Conservation (phyloP, 345 rosid genomes). For the Stellera chamaejasme region DNA sequence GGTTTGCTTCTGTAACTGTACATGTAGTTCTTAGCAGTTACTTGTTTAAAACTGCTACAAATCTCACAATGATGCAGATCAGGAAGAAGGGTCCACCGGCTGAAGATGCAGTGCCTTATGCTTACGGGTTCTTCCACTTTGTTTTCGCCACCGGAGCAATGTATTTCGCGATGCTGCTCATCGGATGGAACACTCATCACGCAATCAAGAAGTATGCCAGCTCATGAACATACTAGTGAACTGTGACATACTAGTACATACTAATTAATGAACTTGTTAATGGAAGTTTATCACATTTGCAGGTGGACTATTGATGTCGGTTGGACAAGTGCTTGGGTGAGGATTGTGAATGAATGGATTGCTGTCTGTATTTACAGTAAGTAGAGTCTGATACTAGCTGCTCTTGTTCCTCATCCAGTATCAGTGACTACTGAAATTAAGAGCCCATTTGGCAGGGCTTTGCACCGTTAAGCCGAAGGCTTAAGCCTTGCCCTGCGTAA, state of each 20-base stretch:
- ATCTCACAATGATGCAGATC: conserved; percentile 30
- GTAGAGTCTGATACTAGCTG: conserved; percentile 13
- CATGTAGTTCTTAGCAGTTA: background rate
- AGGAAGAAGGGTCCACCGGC: conserved; percentile 40
- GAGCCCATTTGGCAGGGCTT: too few relatives aligned
- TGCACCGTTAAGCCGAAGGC: too few relatives aligned
- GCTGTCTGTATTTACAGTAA: conserved; percentile 95
- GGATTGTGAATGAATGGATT: conserved; percentile 86
- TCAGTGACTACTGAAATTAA: background rate
- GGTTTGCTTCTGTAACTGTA: conserved; percentile 28
- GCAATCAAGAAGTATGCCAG: conserved; percentile 56
- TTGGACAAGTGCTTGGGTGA: conserved; percentile 99
- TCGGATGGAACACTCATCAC: conserved; percentile 93
- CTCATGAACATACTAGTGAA: too few relatives aligned
- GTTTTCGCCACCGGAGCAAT: conserved; percentile 96
- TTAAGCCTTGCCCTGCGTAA: too few relatives aligned
- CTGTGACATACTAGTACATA: too few relatives aligned
- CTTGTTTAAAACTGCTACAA: background rate
- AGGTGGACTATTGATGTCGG: conserved; percentile 99
- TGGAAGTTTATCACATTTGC: conserved; percentile 1
- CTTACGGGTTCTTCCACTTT: conserved; percentile 96
- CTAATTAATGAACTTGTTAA: too few relatives aligned
- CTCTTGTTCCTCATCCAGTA: background rate
- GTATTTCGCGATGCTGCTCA: conserved; percentile 91
- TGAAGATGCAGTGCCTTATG: conserved; percentile 76